Percentiles rank a stretch among this genome's conserved stretches.
phyloP scores from a whole-genome alignment of 768 basidiomycete species.

The Neoboletus magnificus region DNA sequence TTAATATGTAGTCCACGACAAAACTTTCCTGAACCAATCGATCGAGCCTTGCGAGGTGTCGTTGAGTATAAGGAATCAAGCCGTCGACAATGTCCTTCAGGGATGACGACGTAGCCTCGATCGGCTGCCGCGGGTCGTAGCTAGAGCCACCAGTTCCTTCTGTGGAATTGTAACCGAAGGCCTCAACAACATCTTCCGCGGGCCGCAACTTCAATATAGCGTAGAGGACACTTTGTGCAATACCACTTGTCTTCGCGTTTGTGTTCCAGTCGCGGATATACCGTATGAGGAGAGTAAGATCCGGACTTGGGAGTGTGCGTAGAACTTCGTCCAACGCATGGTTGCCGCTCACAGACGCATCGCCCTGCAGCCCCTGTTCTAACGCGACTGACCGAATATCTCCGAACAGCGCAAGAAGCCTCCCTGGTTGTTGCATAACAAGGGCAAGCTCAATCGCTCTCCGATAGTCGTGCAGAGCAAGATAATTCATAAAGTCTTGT shows the following conservation, averaged over 20 bases:
- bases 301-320: slow-evolving; percentile 61
- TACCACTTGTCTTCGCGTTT: slow-evolving; percentile 78
- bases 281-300: slow-evolving; percentile 76
- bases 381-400: slow-evolving; percentile 43
- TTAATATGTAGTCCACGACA: slow-evolving; percentile 84
- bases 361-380: slow-evolving; percentile 4
- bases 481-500: slow-evolving; percentile 92
- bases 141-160: slow-evolving; percentile 7
- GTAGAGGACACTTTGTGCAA: slow-evolving; percentile 83
- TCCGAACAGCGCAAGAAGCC: slow-evolving; percentile 76
- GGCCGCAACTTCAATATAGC: slow-evolving; percentile 75
- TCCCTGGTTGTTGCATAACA: slow-evolving; percentile 90
- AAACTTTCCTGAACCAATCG: slow-evolving; percentile 92
- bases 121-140: slow-evolving; percentile 31
- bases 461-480: slow-evolving; percentile 84
- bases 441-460: slow-evolving; percentile 90
- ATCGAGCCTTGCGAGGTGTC: slow-evolving; percentile 84
- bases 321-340: slow-evolving; percentile 79
- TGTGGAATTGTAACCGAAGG: slow-evolving; percentile 43
- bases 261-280: slow-evolving; percentile 94
- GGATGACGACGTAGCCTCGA: slow-evolving; percentile 24
- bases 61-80: slow-evolving; percentile 90
- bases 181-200: slow-evolving; percentile 67
- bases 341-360: slow-evolving; percentile 61
- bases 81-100: slow-evolving; percentile 80